Evolutionary conservation across 768 basidiomycete genomes (phyloP), one percentile per base, ranked within the genome.

Genomic region (Mycena galericulata): DNA sequence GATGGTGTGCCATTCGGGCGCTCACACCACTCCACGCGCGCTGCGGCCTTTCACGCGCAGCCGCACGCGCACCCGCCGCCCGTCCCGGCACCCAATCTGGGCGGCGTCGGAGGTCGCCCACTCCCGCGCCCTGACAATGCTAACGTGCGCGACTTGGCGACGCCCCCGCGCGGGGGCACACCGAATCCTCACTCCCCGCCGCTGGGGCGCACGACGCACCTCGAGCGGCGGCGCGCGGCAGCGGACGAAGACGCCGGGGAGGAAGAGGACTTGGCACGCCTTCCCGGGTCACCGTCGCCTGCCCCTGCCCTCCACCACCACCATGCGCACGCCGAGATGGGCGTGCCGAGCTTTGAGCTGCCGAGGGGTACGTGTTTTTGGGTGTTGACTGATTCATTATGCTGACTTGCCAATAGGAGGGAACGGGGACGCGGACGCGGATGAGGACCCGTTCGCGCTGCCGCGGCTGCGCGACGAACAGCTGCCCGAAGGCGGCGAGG

Each of bases 1-100:
- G 86, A 85, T 62, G 90, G 90, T 2, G 78, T 91, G 58, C 89
- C 89, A 7, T 86, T 89, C 51, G 91, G 90, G 24, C 85, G 88
- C 20, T 85, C 84, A 22, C 91, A 90, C 76, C 90, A 90, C 70
- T 82, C 85, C 9, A 87, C 89, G 45, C 84, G 88, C 30, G 81
- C 84, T 45, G 77, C 84, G 17, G 83, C 83, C 51, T 83, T 83
- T 40, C 86, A 85, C 68, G 58, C 58, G 27, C 79, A 79, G 36
- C 77, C 80, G 30, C 56, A 73, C 27, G 71, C 77, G 29, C 80
- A 72, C 80, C 38, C 80, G 75, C 59, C 72, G 71, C 50, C 75
- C 75, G 50, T 73, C 63, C 54, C 80, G 73, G n/a, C 78, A 74
- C 29, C 78, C 71, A 68, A 81, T 77, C 68, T 79, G 78, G 64